Conservation (phyloP, 139 green algal genomes). For the Picochlorum sp. region DNA sequence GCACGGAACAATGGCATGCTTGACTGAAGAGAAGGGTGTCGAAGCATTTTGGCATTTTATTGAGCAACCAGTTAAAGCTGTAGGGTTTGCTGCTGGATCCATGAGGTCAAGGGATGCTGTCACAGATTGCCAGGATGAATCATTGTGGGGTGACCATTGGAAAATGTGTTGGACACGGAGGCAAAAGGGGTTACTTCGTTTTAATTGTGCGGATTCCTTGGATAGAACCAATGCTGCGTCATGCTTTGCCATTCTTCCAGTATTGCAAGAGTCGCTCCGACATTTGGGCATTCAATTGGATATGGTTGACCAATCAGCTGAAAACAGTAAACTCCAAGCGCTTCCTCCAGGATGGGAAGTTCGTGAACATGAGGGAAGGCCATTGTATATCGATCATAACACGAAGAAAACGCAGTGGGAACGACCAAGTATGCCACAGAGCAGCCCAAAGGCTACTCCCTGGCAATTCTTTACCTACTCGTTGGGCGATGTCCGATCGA, state of each 20-base stretch:
- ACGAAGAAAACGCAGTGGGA: constrained; percentile 78
- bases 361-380: constrained; percentile 62
- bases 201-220: constrained; percentile 97
- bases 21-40: constrained; percentile 75
- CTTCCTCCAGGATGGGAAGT: constrained; percentile 75
- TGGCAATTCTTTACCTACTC: constrained; percentile 25
- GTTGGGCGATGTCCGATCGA: constrained; percentile 25
- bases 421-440: constrained; percentile 25
- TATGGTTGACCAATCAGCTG: constrained; percentile 2
- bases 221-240: constrained; percentile 94
- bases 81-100: constrained; percentile 3
- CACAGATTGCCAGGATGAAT: not conserved
- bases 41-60: constrained; percentile 86
- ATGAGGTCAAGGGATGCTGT: constrained; percentile 8
- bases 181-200: constrained; percentile 70
- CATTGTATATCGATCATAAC: constrained; percentile 96
- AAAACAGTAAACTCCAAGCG: not conserved
- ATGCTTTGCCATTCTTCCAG: constrained; percentile 71
- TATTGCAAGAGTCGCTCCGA: constrained; percentile 47
- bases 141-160: constrained; percentile 32
- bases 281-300: constrained; percentile 54
- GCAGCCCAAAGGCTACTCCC: not conserved
- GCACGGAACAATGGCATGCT: constrained; percentile 83
- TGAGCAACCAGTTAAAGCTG: constrained; percentile 28
- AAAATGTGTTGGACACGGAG: constrained; percentile 37